Evolutionary conservation across 2,329 filamentous ascomycete species (phyloP), one percentile per base, ranked within the genome.

Genomic region (Colletotrichum somersetense): DNA sequence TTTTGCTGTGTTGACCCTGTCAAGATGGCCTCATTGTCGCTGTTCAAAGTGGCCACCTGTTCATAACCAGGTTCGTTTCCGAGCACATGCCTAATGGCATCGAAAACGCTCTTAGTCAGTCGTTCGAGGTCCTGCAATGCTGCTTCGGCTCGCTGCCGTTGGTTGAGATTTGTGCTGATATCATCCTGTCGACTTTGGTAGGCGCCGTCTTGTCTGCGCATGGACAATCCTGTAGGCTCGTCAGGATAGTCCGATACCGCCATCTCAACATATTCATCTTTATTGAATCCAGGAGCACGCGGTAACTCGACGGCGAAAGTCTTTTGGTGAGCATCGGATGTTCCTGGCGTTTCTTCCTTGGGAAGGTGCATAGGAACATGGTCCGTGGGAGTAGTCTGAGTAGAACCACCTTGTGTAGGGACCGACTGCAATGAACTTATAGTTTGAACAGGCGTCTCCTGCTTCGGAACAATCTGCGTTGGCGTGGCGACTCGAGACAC

Each of bases 111-210:
- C 65, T 90, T 86, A 4, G 97, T 84, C 59, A 95, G 87, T 48
- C 88, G 88, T 67, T 92, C 89, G 16, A 99, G 83, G 66, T 91
- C 90, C 65, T 91, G 84, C 57, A 95, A 86, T 55, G 93, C 92
- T 14, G 89, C 87, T 76, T 97, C 91, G 5, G 92, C 93, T 77
- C 95, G 91, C 76, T 97, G 91, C 62, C 92, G 91, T 80, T 97
- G 93, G 77, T 97, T 94, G 2, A 94, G 84, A 53, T 89, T 90
- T 56, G 91, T 82, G 20, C 89, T 86, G 26, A 92, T 83, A 3
- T 89, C 80, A 62, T 88, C 89, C 67, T 89, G 87, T 16, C 88
- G 86, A 10, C 85, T 65, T 53, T 72, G 62, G 38, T 72, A 64
- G 38, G 53, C 86, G 62, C 84, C 83, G 33, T 85, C 83, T 48